Base-by-base conservation (phyloP, 495 filamentous ascomycete genomes). In the Hypoxylon lienhwacheense region DNA sequence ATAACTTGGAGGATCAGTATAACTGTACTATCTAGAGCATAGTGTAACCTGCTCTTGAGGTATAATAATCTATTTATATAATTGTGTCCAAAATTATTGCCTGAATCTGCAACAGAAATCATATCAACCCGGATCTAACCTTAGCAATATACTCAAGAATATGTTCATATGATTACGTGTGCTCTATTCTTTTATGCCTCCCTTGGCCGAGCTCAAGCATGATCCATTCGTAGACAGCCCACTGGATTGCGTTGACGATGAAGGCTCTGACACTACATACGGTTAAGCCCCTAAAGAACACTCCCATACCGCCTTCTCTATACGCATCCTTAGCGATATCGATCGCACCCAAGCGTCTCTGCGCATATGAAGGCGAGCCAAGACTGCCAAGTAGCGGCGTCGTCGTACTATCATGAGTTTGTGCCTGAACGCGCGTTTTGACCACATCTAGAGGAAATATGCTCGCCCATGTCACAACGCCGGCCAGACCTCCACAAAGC, bases 381-480 rank as follows among this genome's bases (percentile, higher is more conserved):
- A 44, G 4, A 7, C 48, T 53, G 48, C 55, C 74, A 61, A 65
- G 62, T 29, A 73, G 57, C 36, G 74, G 63, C 20, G 53, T 42
- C 8, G 28, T 55, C 20, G 32, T 7, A 11, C 31, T 5, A 36
- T 57, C 40, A n/a, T 56, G 33, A 24, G 59, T 46, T 61, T 90
- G 85, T 4, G 84, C 83, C 67, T 96, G 91, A 35, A 95, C 77
- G 43, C 88, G 69, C 4, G 91, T 96, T 75, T 97, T 97, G 54
- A 96, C 74, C 44, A 96, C 85, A 67, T 96, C 91, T 28, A 96
- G 65, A 11, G 91, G 91, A 56, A 93, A 96, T 12, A 96, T 81
- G 32, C 86, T 90, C 7, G 83, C 78, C 91, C 91, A 96, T 0
- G 88, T 91, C 12, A 85, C 80, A 22, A 93, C 77, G 2, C 91